Base-by-base conservation (phyloP, 441 rosid genomes). In the Bruguiera hainesii region DNA sequence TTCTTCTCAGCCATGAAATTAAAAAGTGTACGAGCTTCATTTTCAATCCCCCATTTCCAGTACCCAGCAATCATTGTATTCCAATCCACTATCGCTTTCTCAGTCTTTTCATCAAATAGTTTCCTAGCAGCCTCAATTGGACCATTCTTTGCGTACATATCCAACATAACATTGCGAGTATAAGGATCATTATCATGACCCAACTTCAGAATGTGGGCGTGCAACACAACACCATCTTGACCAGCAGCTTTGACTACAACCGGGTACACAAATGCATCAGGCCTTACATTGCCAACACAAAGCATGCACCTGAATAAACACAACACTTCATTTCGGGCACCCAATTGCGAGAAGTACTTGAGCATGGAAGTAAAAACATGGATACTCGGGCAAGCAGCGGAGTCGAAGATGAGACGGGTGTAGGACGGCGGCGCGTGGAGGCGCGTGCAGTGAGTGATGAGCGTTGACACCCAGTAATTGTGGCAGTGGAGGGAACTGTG, bases 131-230 rank as follows among this genome's bases (percentile, higher is more conserved):
- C 83, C 7, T n/a, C 52, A 19, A 85, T 67, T 18, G 76, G 76
- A 0, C 81, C 81, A 63, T 81, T 83, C 33, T 73, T 81, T 16
- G 78, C 68, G 15, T 87, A 86, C 85, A 82, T 73, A 0, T 88
- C 76, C 50, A 91, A 83, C 9, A 89, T 56, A 55, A 91, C 75
- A 56, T 93, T 89, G 0, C 84, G 73, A 23, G 87, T 90, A 67
- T 85, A 89, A 23, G 89, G 88, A 63, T 89, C 92, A 21, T 58
- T 62, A 0, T 16, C 63, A 13, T 62, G 69, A 48, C 85, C 86
- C 69, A 77, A 6, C 70, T 79, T 81, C 63, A 79, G 53, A 16
- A 81, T 64, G 66, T 66, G 65, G 50, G 69, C 75, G 10, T 82
- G 82, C 59, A 79, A 80, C 71, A 74, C 18, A n/a, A 72, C 30